These are phyloP conservation scores for Falciphora oryzae DNA, from an alignment of 2,329 filamentous ascomycete species.

Conservation along the genomic window DNA sequence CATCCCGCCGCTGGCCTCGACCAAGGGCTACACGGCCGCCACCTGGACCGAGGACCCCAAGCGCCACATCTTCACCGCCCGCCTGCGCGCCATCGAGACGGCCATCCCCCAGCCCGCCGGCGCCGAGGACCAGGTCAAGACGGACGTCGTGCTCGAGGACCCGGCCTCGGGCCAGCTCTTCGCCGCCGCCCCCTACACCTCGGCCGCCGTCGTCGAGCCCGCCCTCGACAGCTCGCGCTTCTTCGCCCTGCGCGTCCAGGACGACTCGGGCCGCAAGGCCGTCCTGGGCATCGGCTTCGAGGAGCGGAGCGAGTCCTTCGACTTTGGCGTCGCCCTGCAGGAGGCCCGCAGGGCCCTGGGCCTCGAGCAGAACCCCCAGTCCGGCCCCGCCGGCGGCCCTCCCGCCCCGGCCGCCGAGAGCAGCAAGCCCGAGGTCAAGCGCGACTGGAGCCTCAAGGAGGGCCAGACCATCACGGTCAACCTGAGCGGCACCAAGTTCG, in stretches of 20 bases:
- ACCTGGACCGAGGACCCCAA: slow-evolving; percentile 68
- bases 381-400: not conserved
- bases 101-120: slow-evolving; percentile 40
- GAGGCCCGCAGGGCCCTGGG: slow-evolving; percentile 68
- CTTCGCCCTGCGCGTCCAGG: slow-evolving; percentile 76
- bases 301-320: slow-evolving; percentile 78
- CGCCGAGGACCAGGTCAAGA: slow-evolving; percentile 52
- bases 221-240: slow-evolving; percentile 76
- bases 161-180: slow-evolving; percentile 67
- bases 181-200: slow-evolving; percentile 74
- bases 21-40: slow-evolving; percentile 71
- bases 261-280: slow-evolving; percentile 69
- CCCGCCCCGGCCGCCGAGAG: slow-evolving; percentile 18
- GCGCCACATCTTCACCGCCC: slow-evolving; percentile 79
- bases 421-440: slow-evolving; percentile 46
- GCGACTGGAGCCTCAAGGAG: slow-evolving; percentile 81
- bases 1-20: slow-evolving; percentile 73
- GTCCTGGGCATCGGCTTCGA: slow-evolving; percentile 82
- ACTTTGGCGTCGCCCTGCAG: slow-evolving; percentile 75
- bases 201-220: slow-evolving; percentile 62
- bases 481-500: slow-evolving; percentile 52
- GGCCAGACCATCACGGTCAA: slow-evolving; percentile 85
- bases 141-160: slow-evolving; percentile 77
- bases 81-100: slow-evolving; percentile 73
- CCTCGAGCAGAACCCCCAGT: slow-evolving; percentile 51